These are phyloP conservation scores for Phytopythium helicoides DNA, from an alignment of 352 stramenopile genomes.

Conservation along the genomic window DNA sequence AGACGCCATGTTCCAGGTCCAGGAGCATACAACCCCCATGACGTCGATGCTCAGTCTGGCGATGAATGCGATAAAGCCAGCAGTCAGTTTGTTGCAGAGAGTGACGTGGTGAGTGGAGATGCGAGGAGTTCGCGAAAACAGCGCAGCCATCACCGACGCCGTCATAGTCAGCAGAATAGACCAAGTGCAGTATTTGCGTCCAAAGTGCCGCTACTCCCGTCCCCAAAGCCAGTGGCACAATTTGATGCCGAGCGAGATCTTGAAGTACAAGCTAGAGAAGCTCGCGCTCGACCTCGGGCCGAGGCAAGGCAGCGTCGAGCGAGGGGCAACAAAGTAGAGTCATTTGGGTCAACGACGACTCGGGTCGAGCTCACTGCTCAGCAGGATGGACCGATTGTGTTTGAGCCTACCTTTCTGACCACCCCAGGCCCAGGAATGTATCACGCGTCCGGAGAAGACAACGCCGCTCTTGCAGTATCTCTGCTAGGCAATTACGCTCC, in stretches of 20 bases:
- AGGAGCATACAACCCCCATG: conserved; percentile 48
- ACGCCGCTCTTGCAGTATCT: not conserved
- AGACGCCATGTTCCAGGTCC: conserved; percentile 46
- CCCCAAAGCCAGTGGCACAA: conserved; percentile 34
- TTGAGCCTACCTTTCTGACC: conserved; percentile 43
- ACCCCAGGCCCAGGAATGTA: conserved; percentile 68
- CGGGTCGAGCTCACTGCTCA: conserved; percentile 54
- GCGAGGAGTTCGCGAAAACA: not conserved
- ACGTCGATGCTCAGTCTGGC: not conserved
- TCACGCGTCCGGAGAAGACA: conserved; percentile 4
- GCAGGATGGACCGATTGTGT: conserved; percentile 42
- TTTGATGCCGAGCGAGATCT: conserved; percentile 63
- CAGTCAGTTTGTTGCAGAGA: conserved; percentile 3
- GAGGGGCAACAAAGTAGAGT: conserved; percentile 35
- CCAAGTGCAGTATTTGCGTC: conserved; percentile 72
- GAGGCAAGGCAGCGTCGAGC: conserved; percentile 14
- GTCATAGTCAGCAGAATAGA: conserved; percentile 5
- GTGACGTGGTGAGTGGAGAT: not conserved
- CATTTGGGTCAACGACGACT: conserved; percentile 69
- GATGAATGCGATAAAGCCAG: not conserved
- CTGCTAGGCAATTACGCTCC: not conserved
- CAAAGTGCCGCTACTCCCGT: conserved; percentile 65
- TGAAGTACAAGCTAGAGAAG: conserved; percentile 55
- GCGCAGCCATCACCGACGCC: not conserved
- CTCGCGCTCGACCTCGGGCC: conserved; percentile 27